A percentile compares a stretch with the other conserved stretches of the same genome.
phyloP scores from a whole-genome alignment of 1,284 basidiomycete species.

The Boletus sp. region DNA sequence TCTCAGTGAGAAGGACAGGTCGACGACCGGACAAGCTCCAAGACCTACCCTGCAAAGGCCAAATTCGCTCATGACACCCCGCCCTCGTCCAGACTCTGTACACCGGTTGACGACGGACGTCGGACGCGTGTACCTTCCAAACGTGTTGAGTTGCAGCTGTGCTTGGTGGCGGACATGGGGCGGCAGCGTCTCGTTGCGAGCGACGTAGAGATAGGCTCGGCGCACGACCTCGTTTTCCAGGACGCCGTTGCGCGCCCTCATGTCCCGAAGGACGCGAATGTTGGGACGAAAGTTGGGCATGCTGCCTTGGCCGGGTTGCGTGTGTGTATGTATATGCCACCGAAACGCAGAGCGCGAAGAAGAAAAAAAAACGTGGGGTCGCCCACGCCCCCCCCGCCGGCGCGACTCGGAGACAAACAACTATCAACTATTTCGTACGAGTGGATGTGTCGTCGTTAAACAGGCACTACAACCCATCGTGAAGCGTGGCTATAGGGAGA shows the following conservation, averaged over 20 bases:
- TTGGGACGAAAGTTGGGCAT: slow-evolving; percentile 52
- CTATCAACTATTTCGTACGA: neutral
- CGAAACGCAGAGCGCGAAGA: no score
- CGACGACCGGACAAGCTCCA: slow-evolving; percentile 28
- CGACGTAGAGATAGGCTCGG: slow-evolving; percentile 85
- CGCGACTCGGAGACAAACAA: neutral
- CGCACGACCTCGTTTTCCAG: slow-evolving; percentile 75
- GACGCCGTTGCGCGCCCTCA: slow-evolving; percentile 70
- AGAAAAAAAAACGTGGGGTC: no score
- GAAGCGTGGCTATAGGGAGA: slow-evolving; percentile 27
- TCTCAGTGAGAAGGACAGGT: neutral
- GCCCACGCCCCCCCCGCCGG: no score
- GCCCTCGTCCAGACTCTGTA: slow-evolving; percentile 75
- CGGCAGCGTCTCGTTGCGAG: slow-evolving; percentile 82
- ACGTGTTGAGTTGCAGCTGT: slow-evolving; percentile 90
- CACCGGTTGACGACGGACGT: slow-evolving; percentile 88
- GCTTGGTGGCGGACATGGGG: slow-evolving; percentile 89
- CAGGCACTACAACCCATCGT: no score
- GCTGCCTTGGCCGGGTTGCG: neutral
- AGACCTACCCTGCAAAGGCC: slow-evolving; percentile 70
- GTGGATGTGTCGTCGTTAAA: neutral
- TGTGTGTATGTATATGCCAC: no score
- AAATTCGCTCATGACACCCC: slow-evolving; percentile 87
- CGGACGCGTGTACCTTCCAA: slow-evolving; percentile 78
- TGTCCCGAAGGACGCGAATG: slow-evolving; percentile 68